phyloP scores from a whole-genome alignment of 176 grass and related monocot genomes.

The Aegilops tauschii region DNA sequence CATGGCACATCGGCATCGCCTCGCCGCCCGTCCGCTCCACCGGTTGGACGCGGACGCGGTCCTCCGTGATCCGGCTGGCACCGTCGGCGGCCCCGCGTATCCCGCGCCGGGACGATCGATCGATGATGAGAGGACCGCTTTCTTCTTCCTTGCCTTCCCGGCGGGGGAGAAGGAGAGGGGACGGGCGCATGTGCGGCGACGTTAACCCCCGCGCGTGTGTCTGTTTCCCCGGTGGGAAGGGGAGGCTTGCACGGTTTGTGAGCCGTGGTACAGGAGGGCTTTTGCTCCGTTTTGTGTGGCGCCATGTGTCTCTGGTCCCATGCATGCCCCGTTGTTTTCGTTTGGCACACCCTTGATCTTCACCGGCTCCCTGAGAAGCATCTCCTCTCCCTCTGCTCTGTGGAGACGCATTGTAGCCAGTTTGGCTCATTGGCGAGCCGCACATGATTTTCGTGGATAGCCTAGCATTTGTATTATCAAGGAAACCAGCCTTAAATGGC shows the following conservation, averaged over 20 bases:
- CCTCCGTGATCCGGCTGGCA: conserved; percentile 1
- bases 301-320: not conserved
- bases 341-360: not conserved
- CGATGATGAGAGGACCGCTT: not conserved
- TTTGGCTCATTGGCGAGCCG: no score
- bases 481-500: no score
- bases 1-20: not conserved
- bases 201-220: no score
- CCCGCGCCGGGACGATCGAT: not conserved
- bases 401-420: no score
- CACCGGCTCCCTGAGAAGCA: not conserved
- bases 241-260: not conserved
- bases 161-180: not conserved
- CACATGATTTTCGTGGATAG: no score
- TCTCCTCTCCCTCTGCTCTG: no score
- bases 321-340: not conserved
- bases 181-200: not conserved
- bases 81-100: conserved; percentile 1
- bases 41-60: not conserved
- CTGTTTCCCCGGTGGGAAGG: no score
- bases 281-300: not conserved
- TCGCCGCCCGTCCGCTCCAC: not conserved
- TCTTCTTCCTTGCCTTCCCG: not conserved
- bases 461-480: no score
- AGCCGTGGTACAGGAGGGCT: not conserved